A percentile compares a stretch with the other conserved stretches of the same genome.
Conservation (phyloP, 352 stramenopile genomes). For the Aphanomyces stellatus region DNA sequence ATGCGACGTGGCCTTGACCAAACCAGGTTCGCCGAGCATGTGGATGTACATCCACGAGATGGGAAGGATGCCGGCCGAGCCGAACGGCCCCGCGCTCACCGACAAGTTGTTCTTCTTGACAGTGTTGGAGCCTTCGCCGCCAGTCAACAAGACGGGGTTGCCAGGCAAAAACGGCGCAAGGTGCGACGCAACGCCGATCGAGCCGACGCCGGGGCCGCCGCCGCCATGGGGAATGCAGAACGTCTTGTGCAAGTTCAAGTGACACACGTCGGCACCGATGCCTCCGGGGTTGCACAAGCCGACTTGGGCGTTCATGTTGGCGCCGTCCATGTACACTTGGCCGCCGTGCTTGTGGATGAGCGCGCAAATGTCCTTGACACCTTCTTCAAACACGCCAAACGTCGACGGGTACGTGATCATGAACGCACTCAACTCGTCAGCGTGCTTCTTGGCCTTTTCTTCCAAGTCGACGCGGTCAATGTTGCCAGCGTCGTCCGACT, state of each 20-base stretch:
- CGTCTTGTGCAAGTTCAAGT: slow-evolving; percentile 99
- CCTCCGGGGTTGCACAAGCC: slow-evolving; percentile 93
- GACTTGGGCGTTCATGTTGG: slow-evolving; percentile 99
- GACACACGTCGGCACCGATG: slow-evolving; percentile 97
- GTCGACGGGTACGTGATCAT: slow-evolving; percentile 99
- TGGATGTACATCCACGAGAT: slow-evolving; percentile 99
- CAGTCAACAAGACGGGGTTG: slow-evolving; percentile 82
- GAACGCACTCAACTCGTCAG: slow-evolving; percentile 93
- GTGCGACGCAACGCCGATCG: slow-evolving; percentile 89
- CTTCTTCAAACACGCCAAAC: slow-evolving; percentile 98
- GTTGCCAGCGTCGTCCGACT: slow-evolving; percentile 95
- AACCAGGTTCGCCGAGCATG: slow-evolving; percentile 94
- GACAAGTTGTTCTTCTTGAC: slow-evolving; percentile 71
- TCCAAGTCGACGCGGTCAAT: slow-evolving; percentile 94
- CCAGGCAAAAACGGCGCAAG: slow-evolving; percentile 94
- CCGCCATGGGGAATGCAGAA: slow-evolving; percentile 99
- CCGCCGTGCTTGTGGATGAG: slow-evolving; percentile 94
- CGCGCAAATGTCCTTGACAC: slow-evolving; percentile 94
- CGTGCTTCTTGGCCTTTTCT: slow-evolving; percentile 93
- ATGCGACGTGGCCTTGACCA: slow-evolving; percentile 89
- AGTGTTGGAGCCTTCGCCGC: slow-evolving; percentile 67
- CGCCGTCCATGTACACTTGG: slow-evolving; percentile 99
- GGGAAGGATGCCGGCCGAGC: slow-evolving; percentile 95
- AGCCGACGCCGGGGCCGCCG: slow-evolving; percentile 90
- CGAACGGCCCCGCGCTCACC: slow-evolving; percentile 94